Conservation (phyloP, 805 yeast species). For the Ascoidea asiatica region DNA sequence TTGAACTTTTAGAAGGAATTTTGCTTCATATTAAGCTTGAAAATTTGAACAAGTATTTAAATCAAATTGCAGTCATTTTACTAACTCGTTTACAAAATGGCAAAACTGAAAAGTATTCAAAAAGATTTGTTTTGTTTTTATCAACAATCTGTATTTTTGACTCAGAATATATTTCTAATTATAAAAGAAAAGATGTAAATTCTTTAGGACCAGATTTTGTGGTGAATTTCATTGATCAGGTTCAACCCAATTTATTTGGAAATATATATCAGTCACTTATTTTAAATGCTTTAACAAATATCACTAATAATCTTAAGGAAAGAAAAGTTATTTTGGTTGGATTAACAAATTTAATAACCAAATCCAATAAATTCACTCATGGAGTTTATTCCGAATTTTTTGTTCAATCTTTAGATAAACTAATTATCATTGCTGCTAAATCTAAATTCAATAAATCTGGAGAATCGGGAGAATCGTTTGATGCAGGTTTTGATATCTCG, state of each 20-base stretch:
- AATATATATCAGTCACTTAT: slow-evolving; percentile 36
- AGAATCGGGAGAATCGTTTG: slow-evolving; percentile 17
- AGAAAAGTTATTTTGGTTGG: slow-evolving; percentile 43
- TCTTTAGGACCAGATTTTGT: slow-evolving; percentile 36
- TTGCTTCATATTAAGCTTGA: slow-evolving; percentile 40
- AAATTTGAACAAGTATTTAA: slow-evolving; percentile 37
- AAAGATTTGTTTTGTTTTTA: slow-evolving; percentile 54
- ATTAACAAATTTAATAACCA: slow-evolving; percentile 24
- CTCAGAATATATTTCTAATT: slow-evolving; percentile 9
- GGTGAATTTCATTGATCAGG: slow-evolving; percentile 53
- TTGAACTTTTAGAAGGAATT: slow-evolving; percentile 69
- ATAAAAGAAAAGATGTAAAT: slow-evolving; percentile 16
- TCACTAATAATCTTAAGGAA: slow-evolving; percentile 30
- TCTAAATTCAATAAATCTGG: slow-evolving; percentile 19
- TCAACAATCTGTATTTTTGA: slow-evolving; percentile 31
- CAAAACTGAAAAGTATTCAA: slow-evolving; percentile 70
- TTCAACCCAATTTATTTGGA: slow-evolving; percentile 47
- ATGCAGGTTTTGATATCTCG: slow-evolving; percentile 40
- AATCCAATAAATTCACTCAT: slow-evolving; percentile 18
- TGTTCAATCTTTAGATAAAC: slow-evolving; percentile 26
- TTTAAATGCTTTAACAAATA: slow-evolving; percentile 31
- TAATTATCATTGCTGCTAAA: slow-evolving; percentile 25
- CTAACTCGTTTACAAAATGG: slow-evolving; percentile 71
- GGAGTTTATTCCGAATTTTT: slow-evolving; percentile 29
- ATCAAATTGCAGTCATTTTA: slow-evolving; percentile 63